Evolutionary conservation across 257 asterid genomes (phyloP), one percentile per base, ranked within the genome.

Genomic region (Penstemon eatonii): DNA sequence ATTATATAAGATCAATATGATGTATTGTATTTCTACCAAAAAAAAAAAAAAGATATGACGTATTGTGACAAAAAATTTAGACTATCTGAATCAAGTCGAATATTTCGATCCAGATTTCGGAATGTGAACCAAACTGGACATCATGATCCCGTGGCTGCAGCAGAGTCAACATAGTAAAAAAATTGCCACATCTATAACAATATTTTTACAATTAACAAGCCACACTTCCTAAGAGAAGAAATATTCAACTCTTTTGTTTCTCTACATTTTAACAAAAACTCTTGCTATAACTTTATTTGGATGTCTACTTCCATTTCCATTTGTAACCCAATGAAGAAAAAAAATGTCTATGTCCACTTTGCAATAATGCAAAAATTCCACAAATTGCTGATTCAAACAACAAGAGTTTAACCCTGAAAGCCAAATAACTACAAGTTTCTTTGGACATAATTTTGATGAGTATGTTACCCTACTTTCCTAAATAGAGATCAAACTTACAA

Each of bases 401-500:
- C n/a, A 56, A 71, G n/a, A 63, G 12, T 15, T 18, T 47, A 10
- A 71, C 8, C 36, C 44, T 7, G 15, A 66, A 67, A 70, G 19
- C 49, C n/a, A n/a, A 59, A 46, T 12, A 12, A 60, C 8, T 57
- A 42, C 62, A 76, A 61, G 51, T 56, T 44, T 44, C 62, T 56
- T 52, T 33, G 57, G 57, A 42, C 38, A 18, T 55, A 57, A 49
- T 45, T 40, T 37, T 55, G 9, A 66, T 7, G 61, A 71, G 63
- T 54, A 76, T 7, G 64, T 9, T 8, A 15, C 11, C 62, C 47
- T 49, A 50, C 12, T 70, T 71, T 57, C 65, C 6, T 66, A 40
- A 53, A 46, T 7, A 58, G 65, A 68, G 71, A 69, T 38, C 53
- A 52, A 70, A 78, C 79, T 69, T 86, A 94, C 99, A 70, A 94